Percentiles rank a stretch among this genome's conserved stretches.
Conservation (phyloP, 1,284 basidiomycete genomes). For the Ceratobasidium sp. region DNA sequence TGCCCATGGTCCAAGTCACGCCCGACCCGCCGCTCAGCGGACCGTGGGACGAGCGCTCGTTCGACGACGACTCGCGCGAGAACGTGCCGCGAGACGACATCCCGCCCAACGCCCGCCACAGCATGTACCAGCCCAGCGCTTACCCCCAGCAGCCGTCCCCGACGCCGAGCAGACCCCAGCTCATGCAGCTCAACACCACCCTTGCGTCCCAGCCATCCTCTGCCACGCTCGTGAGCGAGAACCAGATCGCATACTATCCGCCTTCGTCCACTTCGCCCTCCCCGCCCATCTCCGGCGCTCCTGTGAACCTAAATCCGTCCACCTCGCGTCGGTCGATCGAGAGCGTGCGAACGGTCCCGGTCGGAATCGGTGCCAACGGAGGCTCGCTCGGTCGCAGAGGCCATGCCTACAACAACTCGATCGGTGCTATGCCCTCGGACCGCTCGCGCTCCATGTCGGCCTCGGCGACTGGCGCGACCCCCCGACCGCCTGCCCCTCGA, state of each 20-base stretch:
- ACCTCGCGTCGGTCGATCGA: slow-evolving; percentile 62
- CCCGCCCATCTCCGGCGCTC: slow-evolving; percentile 60
- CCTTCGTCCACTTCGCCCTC: slow-evolving; percentile 58
- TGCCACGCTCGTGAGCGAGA: slow-evolving; percentile 7
- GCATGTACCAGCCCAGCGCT: slow-evolving; percentile 23
- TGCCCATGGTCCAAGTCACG: slow-evolving; percentile 30
- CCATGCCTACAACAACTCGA: slow-evolving; percentile 25
- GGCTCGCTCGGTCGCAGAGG: slow-evolving; percentile 21
- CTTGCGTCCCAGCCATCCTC: slow-evolving; percentile 47
- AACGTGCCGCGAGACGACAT: background rate
- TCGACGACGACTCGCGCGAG: background rate
- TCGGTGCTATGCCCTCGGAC: slow-evolving; percentile 57
- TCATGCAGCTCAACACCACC: slow-evolving; percentile 57
- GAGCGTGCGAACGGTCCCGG: slow-evolving; percentile 59
- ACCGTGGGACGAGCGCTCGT: slow-evolving; percentile 40
- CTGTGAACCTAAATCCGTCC: slow-evolving; percentile 40
- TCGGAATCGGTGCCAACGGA: slow-evolving; percentile 43
- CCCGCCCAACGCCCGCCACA: slow-evolving; percentile 3
- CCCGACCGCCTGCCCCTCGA: slow-evolving; percentile 51
- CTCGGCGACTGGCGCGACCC: slow-evolving; percentile 49
- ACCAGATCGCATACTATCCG: slow-evolving; percentile 19
- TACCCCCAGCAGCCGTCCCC: slow-evolving; percentile 32
- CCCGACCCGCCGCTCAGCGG: slow-evolving; percentile 41
- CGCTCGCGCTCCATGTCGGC: slow-evolving; percentile 77
- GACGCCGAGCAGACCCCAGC: slow-evolving; percentile 30